Base-by-base conservation (phyloP, 805 yeast species). In the Nakazawaea ambrosiae region DNA sequence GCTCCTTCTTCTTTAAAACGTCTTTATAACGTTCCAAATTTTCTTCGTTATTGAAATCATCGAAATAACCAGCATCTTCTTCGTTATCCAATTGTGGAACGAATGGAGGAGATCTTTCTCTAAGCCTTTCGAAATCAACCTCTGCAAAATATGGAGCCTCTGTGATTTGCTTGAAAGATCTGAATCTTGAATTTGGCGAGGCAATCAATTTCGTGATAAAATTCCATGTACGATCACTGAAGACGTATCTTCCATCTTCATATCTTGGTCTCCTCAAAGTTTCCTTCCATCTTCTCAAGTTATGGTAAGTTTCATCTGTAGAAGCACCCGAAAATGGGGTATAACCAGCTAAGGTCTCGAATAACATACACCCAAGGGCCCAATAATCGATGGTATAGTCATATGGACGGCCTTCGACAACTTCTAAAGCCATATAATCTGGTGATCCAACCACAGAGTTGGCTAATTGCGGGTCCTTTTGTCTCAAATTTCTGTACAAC, bases 391-490 rank as follows among this genome's bases (percentile, higher is more conserved):
- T 95, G 12, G 98, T 90, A 57, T 81, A 89, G 55, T 92, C 96
- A 58, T 92, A 92, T 41, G 80, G 78, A 53, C 82, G 83, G 6
- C 98, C 98, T 59, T 87, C 95, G 37, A 92, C 73, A 10, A 92
- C 97, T 59, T 92, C 99, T 35, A 92, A 68, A 1, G 99, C 98
- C 99, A 92, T 92, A 56, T 92, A 92, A 60, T 92, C 99, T 1
- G 99, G 99, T 4, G 95, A 84, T 1, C 99, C 99, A 12, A 92
- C 99, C 49, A 90, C 86, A 1, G 97, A 87, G 50, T 86, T 85
- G 14, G 99, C 97, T 52, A 83, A 81, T 49, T 84, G 87, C 42
- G 85, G 72, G 49, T 88, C 95, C 25, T 73, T 73, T 42, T 77
- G 81, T 47, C 95, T 75, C 38, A 81, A 57, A n/a, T 81, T 78